Evolutionary conservation across 805 yeast genomes (phyloP).

Genomic region (Isabelozyma rhagii): DNA sequence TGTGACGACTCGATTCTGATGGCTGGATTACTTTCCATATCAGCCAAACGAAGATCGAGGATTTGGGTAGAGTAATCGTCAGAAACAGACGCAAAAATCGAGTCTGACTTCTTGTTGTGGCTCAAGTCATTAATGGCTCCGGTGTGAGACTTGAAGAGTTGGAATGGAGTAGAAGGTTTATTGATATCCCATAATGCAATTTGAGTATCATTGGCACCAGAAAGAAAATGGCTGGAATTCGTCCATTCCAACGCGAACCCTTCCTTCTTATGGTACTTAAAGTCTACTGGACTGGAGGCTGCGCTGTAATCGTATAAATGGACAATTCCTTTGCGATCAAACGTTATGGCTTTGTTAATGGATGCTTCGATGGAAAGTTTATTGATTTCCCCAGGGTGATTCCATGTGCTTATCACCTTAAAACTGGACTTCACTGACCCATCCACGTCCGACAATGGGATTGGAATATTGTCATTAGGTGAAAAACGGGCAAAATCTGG

Average conservation of each 20-base stretch:
- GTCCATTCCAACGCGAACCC: constrained; percentile 77
- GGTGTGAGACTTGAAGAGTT: constrained; percentile 47
- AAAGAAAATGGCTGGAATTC: constrained; percentile 42
- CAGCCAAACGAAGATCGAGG: constrained; percentile 50
- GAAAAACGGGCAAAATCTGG: constrained; percentile 18
- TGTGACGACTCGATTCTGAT: constrained; percentile 45
- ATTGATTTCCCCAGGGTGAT: constrained; percentile 67
- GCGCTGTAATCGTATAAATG: constrained; percentile 35
- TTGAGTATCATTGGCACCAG: constrained; percentile 65
- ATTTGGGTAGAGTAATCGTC: constrained; percentile 65
- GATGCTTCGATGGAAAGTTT: constrained; percentile 52
- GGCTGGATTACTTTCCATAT: constrained; percentile 28
- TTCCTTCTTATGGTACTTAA: constrained; percentile 58
- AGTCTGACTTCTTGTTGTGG: constrained; percentile 44
- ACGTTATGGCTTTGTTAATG: constrained; percentile 46
- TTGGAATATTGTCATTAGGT: constrained; percentile 13
- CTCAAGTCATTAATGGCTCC: constrained; percentile 67
- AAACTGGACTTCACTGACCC: constrained; percentile 29
- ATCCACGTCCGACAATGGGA: too few species aligned
- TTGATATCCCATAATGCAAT: constrained; percentile 70
- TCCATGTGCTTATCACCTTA: constrained; percentile 46
- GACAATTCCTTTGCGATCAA: constrained; percentile 51
- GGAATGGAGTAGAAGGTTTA: constrained; percentile 43
- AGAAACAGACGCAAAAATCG: constrained; percentile 65
- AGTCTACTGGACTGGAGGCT: constrained; percentile 19